Percentiles rank a stretch among this genome's conserved stretches.
phyloP scores from a whole-genome alignment of 2,329 filamentous ascomycete genomes.

The Beauveria bassiana region DNA sequence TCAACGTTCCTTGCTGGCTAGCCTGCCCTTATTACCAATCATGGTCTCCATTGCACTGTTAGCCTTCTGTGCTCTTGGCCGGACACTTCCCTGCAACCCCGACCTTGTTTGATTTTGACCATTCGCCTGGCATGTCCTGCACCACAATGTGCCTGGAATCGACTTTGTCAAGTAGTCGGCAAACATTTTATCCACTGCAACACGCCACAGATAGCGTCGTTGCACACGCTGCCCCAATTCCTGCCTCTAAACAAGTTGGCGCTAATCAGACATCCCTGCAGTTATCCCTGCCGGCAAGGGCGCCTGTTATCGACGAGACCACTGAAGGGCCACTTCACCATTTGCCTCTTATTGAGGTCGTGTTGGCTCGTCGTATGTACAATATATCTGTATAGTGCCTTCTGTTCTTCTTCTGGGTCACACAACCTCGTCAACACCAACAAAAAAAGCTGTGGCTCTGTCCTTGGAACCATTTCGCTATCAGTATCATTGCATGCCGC shows the following conservation, averaged over 20 bases:
- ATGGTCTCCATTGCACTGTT: not conserved
- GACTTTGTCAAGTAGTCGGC: not conserved
- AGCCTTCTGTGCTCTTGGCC: not conserved
- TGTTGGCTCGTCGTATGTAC: not conserved
- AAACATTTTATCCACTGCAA: not conserved
- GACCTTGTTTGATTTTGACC: not conserved
- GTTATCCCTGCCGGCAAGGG: not conserved
- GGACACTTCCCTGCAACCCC: not conserved
- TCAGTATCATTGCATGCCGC: not conserved
- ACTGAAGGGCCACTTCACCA: not conserved
- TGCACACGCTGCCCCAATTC: not conserved
- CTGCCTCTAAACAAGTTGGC: not conserved
- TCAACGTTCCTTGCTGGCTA: not conserved
- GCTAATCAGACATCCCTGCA: not conserved
- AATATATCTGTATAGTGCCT: not conserved
- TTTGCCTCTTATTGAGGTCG: not conserved
- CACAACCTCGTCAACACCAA: not conserved
- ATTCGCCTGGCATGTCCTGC: not conserved
- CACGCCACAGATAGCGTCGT: not conserved
- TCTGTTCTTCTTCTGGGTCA: not conserved
- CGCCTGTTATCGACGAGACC: not conserved
- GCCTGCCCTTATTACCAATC: not conserved
- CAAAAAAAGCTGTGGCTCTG: not conserved
- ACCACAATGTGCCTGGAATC: not conserved
- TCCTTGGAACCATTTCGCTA: not conserved